phyloP scores from a whole-genome alignment of 2,329 filamentous ascomycete genomes.

The Aspergillus nomiae region DNA sequence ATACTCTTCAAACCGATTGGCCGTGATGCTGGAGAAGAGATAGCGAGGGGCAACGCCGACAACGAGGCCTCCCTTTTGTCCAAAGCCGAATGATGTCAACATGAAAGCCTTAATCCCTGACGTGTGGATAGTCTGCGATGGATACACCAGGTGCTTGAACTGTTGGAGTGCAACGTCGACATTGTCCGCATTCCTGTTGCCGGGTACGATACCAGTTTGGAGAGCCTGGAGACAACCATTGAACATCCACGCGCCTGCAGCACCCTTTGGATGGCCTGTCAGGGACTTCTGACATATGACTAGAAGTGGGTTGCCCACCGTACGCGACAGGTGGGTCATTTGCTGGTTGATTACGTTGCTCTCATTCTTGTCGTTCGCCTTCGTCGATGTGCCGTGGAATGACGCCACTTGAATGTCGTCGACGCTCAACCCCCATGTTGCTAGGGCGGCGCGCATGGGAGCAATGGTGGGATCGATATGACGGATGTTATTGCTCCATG shows the following conservation, averaged over 20 bases:
- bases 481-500: slow-evolving; percentile 98
- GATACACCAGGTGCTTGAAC: slow-evolving; percentile 82
- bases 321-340: slow-evolving; percentile 87
- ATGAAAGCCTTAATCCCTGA: slow-evolving; percentile 99
- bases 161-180: slow-evolving; percentile 59
- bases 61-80: slow-evolving; percentile 74
- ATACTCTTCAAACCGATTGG: neutral
- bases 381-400: slow-evolving; percentile 98
- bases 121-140: slow-evolving; percentile 91
- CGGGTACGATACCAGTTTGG: slow-evolving; percentile 86
- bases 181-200: slow-evolving; percentile 96
- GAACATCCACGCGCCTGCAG: slow-evolving; percentile 97
- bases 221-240: slow-evolving; percentile 94
- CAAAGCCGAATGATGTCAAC: slow-evolving; percentile 98
- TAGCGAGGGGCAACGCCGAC: neutral
- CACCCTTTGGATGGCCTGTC: slow-evolving; percentile 96
- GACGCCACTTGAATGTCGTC: slow-evolving; percentile 94
- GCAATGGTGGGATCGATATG: slow-evolving; percentile 92
- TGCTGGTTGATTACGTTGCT: slow-evolving; percentile 97
- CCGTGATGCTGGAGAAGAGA: neutral
- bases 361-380: slow-evolving; percentile 99
- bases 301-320: slow-evolving; percentile 92
- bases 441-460: slow-evolving; percentile 90
- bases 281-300: slow-evolving; percentile 98
- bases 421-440: slow-evolving; percentile 96